Conservation (phyloP, 73 alveolate genomes). For the Symbiodinium natans region DNA sequence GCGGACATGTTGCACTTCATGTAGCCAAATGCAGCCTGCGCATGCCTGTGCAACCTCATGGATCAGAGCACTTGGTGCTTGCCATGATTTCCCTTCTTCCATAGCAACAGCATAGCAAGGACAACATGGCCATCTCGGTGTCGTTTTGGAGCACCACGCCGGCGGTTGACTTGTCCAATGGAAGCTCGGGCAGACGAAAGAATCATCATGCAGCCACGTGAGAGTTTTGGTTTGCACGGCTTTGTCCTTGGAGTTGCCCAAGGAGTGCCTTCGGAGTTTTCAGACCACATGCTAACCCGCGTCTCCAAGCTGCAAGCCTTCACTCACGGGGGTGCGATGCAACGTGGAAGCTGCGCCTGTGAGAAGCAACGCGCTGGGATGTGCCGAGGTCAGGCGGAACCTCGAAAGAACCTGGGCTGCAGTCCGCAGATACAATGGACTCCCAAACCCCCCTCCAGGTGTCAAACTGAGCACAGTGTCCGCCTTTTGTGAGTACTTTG, state of each 20-base stretch:
- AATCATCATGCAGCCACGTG: too few relatives aligned
- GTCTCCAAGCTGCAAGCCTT: neutral
- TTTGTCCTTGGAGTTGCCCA: neutral
- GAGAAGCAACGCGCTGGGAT: too few relatives aligned
- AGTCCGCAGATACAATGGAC: too few relatives aligned
- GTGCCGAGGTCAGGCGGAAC: constrained; percentile 58
- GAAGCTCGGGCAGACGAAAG: constrained; percentile 27
- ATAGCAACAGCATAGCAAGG: too few relatives aligned
- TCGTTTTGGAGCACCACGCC: constrained; percentile 92
- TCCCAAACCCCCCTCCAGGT: too few relatives aligned
- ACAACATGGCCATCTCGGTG: constrained; percentile 54
- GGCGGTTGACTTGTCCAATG: constrained; percentile 49
- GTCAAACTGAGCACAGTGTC: too few relatives aligned
- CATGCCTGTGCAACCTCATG: neutral
- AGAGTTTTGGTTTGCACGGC: too few relatives aligned
- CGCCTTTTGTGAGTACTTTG: too few relatives aligned
- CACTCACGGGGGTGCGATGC: neutral
- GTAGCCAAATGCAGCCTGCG: too few relatives aligned
- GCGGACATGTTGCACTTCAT: neutral
- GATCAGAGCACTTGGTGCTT: neutral
- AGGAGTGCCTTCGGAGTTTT: constrained; percentile 68
- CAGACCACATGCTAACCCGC: constrained; percentile 85
- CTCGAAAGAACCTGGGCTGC: constrained; percentile 69
- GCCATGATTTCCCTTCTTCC: neutral
- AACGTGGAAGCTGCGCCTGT: neutral